Evolutionary conservation across 1,284 basidiomycete genomes (phyloP).

Genomic region (Vanrija pseudolonga): DNA sequence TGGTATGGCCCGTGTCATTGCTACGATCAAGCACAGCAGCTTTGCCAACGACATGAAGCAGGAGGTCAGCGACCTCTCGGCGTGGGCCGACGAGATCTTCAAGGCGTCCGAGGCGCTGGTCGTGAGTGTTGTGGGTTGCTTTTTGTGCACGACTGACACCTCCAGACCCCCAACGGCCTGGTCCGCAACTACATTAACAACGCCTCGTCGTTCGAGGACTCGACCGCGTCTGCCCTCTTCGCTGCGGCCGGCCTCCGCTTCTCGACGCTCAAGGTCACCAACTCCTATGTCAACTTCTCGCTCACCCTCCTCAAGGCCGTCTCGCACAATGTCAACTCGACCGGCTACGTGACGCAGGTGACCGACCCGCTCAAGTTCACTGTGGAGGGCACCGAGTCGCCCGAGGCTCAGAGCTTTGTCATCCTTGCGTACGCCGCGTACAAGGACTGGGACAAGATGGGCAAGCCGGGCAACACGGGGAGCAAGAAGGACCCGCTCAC

Average conservation of each 20-base stretch:
- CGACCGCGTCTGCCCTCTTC: slow-evolving; percentile 68
- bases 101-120: slow-evolving; percentile 41
- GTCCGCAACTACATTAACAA: slow-evolving; percentile 74
- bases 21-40: slow-evolving; percentile 50
- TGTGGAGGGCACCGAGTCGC: slow-evolving; percentile 55
- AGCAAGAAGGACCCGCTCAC: slow-evolving; percentile 20
- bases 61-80: slow-evolving; percentile 48
- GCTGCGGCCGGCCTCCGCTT: slow-evolving; percentile 66
- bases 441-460: slow-evolving; percentile 61
- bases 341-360: slow-evolving; percentile 65
- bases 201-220: slow-evolving; percentile 64
- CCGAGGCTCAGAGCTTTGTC: slow-evolving; percentile 67
- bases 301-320: slow-evolving; percentile 35
- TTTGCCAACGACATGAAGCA: slow-evolving; percentile 36
- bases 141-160: background rate
- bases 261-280: slow-evolving; percentile 45
- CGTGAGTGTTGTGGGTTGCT: slow-evolving; percentile 19
- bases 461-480: slow-evolving; percentile 53
- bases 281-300: slow-evolving; percentile 35
- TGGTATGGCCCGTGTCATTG: slow-evolving; percentile 53
- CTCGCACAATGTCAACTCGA: slow-evolving; percentile 41
- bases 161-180: slow-evolving; percentile 57
- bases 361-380: slow-evolving; percentile 63
- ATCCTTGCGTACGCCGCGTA: slow-evolving; percentile 67
- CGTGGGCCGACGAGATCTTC: slow-evolving; percentile 53